These are phyloP conservation scores for Aspergillus indologenus DNA, from an alignment of 495 filamentous ascomycete species.

Conservation along the genomic window DNA sequence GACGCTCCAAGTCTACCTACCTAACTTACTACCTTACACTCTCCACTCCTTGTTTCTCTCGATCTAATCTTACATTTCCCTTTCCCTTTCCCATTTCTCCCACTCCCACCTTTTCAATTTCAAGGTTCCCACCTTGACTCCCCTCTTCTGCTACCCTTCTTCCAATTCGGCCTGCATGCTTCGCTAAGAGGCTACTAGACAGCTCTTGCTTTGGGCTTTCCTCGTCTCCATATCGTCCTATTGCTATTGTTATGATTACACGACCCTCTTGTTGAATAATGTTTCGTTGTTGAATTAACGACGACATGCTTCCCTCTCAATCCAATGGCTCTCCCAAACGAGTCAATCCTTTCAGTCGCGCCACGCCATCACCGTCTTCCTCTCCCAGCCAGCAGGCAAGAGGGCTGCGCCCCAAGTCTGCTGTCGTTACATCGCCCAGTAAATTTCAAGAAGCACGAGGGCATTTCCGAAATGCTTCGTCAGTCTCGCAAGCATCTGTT, in stretches of 20 bases:
- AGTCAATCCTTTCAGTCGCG: constrained; percentile 71
- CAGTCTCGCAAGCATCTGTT: constrained; percentile 47
- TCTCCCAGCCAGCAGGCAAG: constrained; percentile 46
- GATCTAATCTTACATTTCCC: not conserved
- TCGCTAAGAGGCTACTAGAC: constrained; percentile 11
- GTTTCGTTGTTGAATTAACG: constrained; percentile 28
- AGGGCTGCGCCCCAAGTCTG: constrained; percentile 66
- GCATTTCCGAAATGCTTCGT: constrained; percentile 54
- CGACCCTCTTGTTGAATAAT: constrained; percentile 30
- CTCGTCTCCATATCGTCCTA: constrained; percentile 1
- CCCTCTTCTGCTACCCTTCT: constrained; percentile 2
- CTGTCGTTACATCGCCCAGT: constrained; percentile 58
- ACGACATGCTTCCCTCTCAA: constrained; percentile 45
- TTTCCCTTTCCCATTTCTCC: constrained; percentile 1
- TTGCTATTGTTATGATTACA: constrained; percentile 11
- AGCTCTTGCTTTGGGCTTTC: constrained; percentile 11
- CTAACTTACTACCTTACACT: not conserved
- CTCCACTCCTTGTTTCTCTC: not conserved
- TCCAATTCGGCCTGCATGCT: constrained; percentile 5
- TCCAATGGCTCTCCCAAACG: constrained; percentile 56
- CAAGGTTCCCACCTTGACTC: not conserved
- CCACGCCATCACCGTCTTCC: constrained; percentile 60
- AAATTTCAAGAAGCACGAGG: constrained; percentile 36
- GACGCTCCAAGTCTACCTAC: not conserved
- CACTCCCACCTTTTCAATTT: too few relatives aligned